Base-by-base conservation (phyloP, 23 red algal genomes). In the Cyanidioschyzon merolae region DNA sequence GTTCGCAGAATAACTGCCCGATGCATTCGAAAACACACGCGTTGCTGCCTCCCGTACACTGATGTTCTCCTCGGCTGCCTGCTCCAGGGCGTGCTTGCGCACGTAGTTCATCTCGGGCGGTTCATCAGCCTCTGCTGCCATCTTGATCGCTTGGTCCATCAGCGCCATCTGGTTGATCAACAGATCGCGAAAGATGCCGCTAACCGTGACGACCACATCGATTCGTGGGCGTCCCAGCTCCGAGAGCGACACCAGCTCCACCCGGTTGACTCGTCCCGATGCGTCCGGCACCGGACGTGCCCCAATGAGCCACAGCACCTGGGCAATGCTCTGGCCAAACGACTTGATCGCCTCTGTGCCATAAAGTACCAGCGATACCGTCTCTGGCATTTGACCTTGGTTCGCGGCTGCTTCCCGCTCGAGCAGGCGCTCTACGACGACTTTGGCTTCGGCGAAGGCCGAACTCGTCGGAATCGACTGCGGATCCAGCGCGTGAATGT, bases 111-210 rank as follows among this genome's bases (percentile, higher is more conserved):
- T 83, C 58, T 86, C 81, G 7, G 77, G 50, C 2, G 89, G 79
- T 41, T 98, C 94, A 34, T 98, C 82, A 2, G 85, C 85, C 50
- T 98, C 94, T 1, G 94, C 94, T 36, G 88, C 94, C 94, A 98
- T 84, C 75, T 98, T 98, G 63, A 98, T 76, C 2, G 84, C 94
- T 39, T 87, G 83, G 76, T 98, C 94, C 79, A 98, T 82, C 0
- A 98, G 58, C n/a, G 84, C 88, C 94, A 98, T 98, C 41, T 98
- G 94, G 79, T 98, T 98, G 58, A 98, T 98, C 39, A 98, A 91
- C 79, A 98, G 78, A 50, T 98, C 94, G 50, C 94, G 85, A 82
- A 98, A 98, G 25, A 98, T 88, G 30, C 94, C 94, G 34, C 87
- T 90, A 77, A 88, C 90, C 51, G 90, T 98, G 0, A 98, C 94